A percentile compares a stretch with the other conserved stretches of the same genome.
Evolutionary conservation across 257 asterid species (phyloP).

Genomic region (Ilex aquifolium): DNA sequence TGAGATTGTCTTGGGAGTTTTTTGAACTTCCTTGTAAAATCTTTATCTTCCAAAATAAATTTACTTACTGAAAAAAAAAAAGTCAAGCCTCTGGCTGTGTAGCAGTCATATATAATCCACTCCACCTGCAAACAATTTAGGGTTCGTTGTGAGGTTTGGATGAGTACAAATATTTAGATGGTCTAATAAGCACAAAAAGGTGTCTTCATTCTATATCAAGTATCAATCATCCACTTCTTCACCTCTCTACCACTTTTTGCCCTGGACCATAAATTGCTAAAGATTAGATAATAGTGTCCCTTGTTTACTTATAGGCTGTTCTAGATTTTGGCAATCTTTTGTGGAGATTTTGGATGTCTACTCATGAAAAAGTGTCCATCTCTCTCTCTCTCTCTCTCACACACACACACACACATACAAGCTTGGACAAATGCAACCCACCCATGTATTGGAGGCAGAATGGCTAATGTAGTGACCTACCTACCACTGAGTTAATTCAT

Average conservation of each 20-base stretch:
- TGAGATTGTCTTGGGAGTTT: too few relatives aligned
- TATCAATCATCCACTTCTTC: conserved; percentile 21
- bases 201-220: conserved; percentile 25
- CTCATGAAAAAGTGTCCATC: conserved; percentile 22
- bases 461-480: too few relatives aligned
- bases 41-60: too few relatives aligned
- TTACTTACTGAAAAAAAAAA: background rate
- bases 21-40: too few relatives aligned
- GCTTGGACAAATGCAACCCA: background rate
- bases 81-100: background rate
- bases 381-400: background rate
- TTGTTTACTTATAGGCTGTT: conserved; percentile 36
- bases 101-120: background rate
- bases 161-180: conserved; percentile 18
- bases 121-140: too few relatives aligned
- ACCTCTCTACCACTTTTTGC: conserved; percentile 9
- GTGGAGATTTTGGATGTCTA: conserved; percentile 43
- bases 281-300: conserved; percentile 16
- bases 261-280: conserved; percentile 31
- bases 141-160: background rate
- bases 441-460: background rate
- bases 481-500: too few relatives aligned
- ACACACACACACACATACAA: background rate
- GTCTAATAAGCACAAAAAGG: conserved; percentile 25
- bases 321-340: conserved; percentile 41